Evolutionary conservation across 768 basidiomycete genomes (phyloP), one percentile per base, ranked within the genome.

Genomic region (Lepiota brunneoincarnata): DNA sequence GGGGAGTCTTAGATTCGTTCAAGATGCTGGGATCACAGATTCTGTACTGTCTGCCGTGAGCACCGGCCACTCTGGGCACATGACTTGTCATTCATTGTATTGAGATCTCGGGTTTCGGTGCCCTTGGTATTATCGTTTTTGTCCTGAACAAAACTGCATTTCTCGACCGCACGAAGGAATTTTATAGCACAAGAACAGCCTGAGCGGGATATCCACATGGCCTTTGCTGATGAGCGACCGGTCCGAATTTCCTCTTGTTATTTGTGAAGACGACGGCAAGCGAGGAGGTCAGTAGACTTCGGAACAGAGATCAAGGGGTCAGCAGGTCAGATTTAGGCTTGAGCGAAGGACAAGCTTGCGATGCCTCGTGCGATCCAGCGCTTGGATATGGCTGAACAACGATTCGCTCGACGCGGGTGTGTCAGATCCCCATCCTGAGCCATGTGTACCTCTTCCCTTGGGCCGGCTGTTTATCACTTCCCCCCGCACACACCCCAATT

Each of bases 281-380:
- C 20, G 38, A 52, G 31, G 21, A 46, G 42, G 37, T n/a, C 17
- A 20, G 39, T 24, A 40, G 49, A 45, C 15, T 12, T 44, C 34
- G 42, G 51, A 38, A 37, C 36, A 31, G 43, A 53, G 45, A 47
- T 35, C 45, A 36, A 6, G 34, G 46, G 36, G 52, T 52, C 42
- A 52, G 18, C 31, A 37, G 42, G 41, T 24, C 35, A 17, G 20
- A 15, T 17, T 44, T 54, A 38, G 43, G 35, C 35, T 54, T 31
- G 31, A 9, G 31, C 51, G 40, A 35, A 28, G 28, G n/a, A 17
- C 49, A 17, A 42, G 40, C 20, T 28, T 28, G 51, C 34, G 36
- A 47, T 26, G 37, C 18, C 36, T 39, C 37, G 52, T 42, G 50
- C 41, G 50, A 43, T 23, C 9, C 31, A 41, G 50, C 40, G 41